These are phyloP conservation scores for Sorghum bicolor DNA, from an alignment of 176 grass and related monocot genomes.

Conservation along the genomic window DNA sequence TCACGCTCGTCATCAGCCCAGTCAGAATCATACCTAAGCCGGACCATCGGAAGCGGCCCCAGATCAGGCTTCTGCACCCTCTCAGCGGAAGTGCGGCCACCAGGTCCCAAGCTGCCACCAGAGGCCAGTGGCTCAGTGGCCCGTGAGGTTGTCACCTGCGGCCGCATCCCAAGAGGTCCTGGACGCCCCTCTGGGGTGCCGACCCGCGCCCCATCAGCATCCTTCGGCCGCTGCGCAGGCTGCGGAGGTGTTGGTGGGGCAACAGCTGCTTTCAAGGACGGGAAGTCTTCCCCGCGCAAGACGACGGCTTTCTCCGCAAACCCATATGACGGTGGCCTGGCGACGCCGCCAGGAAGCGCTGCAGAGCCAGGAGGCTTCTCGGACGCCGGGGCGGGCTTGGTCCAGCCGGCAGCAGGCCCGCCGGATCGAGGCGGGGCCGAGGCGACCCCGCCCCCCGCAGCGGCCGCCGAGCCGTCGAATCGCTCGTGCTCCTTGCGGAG, in stretches of 20 bases:
- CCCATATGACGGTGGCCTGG: conserved; percentile 31
- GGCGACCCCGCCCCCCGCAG: conserved; percentile 29
- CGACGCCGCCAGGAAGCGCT: not conserved
- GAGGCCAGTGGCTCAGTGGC: conserved; percentile 30
- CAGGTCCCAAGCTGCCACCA: conserved; percentile 23
- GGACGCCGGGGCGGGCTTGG: conserved; percentile 47
- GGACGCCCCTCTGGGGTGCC: conserved; percentile 28
- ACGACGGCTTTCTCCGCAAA: conserved; percentile 67
- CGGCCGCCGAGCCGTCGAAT: conserved; percentile 57
- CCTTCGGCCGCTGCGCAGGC: conserved; percentile 55
- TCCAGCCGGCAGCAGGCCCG: conserved; percentile 63
- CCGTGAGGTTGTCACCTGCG: conserved; percentile 57
- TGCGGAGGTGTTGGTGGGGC: conserved; percentile 30
- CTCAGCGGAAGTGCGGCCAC: conserved; percentile 30
- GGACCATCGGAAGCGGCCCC: conserved; percentile 53
- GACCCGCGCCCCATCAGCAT: conserved; percentile 33
- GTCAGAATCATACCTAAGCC: conserved; percentile 72
- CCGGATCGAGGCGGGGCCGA: conserved; percentile 50
- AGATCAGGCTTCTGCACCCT: conserved; percentile 47
- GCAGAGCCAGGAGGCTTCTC: conserved; percentile 46
- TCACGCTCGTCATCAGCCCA: conserved; percentile 98
- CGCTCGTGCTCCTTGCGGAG: conserved; percentile 93
- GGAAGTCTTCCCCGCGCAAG: conserved; percentile 92
- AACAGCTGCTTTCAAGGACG: conserved; percentile 73
- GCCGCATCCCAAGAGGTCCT: conserved; percentile 67